phyloP scores from a whole-genome alignment of 805 yeast genomes.

The Starmera pachycereana region DNA sequence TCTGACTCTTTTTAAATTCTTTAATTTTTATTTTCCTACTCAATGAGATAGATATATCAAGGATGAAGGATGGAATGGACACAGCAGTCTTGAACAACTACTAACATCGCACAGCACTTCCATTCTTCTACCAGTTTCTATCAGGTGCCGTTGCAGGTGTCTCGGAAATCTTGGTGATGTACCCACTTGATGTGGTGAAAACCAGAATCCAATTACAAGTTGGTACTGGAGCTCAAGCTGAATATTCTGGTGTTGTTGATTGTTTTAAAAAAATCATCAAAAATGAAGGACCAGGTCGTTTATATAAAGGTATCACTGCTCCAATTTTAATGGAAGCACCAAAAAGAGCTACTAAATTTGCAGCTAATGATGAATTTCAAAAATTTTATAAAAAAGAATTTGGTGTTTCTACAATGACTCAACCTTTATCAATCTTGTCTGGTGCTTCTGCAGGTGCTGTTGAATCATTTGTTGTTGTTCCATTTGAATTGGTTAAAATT shows the following conservation, averaged over 20 bases:
- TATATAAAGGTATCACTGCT: constrained; percentile 90
- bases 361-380: constrained; percentile 97
- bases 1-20: no score
- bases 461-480: constrained; percentile 94
- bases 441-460: constrained; percentile 99
- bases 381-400: constrained; percentile 64
- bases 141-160: constrained; percentile 97
- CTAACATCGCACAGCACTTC: constrained; percentile 38
- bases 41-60: no score
- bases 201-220: constrained; percentile 91
- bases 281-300: constrained; percentile 73
- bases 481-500: constrained; percentile 92
- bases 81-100: no score
- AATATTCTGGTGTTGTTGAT: constrained; percentile 76
- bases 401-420: constrained; percentile 62
- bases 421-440: constrained; percentile 76
- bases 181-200: constrained; percentile 94
- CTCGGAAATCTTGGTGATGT: constrained; percentile 90
- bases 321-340: constrained; percentile 99
- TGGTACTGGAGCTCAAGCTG: constrained; percentile 32
- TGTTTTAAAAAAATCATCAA: constrained; percentile 75
- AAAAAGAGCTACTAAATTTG: constrained; percentile 96
- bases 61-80: no score
- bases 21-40: no score
- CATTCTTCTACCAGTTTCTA: constrained; percentile 83